phyloP scores from a whole-genome alignment of 495 filamentous ascomycete species.

The Aspergillus incahuasiensis region DNA sequence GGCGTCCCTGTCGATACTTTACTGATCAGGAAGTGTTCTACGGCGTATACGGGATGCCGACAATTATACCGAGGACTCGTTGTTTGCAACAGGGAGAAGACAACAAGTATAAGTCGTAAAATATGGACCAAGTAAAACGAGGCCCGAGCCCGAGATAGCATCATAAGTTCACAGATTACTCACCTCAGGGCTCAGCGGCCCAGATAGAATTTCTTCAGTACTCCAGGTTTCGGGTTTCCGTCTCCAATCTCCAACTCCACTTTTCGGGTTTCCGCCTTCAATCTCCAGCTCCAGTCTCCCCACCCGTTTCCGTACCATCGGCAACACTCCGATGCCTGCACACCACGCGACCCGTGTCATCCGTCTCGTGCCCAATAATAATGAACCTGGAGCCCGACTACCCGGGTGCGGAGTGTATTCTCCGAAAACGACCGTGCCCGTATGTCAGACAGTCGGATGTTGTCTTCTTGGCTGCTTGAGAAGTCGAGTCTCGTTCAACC shows the following conservation, averaged over 20 bases:
- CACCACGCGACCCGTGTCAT: background rate
- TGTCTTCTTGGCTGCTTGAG: no score
- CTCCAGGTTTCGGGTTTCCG: background rate
- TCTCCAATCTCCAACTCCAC: background rate
- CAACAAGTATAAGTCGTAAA: no score
- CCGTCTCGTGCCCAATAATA: background rate
- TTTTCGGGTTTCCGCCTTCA: background rate
- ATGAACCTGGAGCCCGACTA: background rate
- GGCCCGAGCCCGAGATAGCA: no score
- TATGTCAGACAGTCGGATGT: background rate
- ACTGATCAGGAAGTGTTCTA: no score
- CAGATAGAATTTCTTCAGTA: background rate
- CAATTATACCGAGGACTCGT: no score
- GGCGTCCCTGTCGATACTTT: no score
- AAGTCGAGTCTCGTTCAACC: background rate
- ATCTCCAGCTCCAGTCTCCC: background rate
- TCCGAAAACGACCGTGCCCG: background rate
- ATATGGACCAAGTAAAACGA: no score
- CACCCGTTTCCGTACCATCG: background rate
- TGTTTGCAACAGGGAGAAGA: no score
- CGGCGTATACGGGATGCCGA: no score
- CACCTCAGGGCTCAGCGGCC: no score
- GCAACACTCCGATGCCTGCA: background rate
- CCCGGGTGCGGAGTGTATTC: background rate
- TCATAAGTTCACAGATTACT: no score